A percentile compares a stretch with the other conserved stretches of the same genome.
Evolutionary conservation across 2,329 filamentous ascomycete genomes (phyloP).

Genomic region (Colletotrichum destructivum): DNA sequence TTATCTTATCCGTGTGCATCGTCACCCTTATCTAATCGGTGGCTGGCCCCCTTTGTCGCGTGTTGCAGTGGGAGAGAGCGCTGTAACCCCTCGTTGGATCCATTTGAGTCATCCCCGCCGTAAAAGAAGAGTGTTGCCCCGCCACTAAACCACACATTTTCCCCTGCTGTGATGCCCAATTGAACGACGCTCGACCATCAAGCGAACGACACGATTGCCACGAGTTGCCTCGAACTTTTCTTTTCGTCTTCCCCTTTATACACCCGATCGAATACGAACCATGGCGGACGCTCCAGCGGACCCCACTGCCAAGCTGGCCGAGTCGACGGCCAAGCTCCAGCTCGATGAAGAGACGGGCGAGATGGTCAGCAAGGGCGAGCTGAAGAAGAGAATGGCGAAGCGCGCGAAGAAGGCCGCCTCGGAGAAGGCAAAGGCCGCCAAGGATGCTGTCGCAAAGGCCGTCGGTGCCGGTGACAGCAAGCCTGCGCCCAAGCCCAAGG

Average conservation of each 20-base stretch:
- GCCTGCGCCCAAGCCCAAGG: slow-evolving; percentile 53
- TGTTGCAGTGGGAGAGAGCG: slow-evolving; percentile 14
- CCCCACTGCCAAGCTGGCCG: slow-evolving; percentile 66
- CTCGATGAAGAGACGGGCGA: slow-evolving; percentile 77
- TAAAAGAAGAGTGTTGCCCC: slow-evolving; percentile 39
- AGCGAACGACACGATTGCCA: slow-evolving; percentile 1
- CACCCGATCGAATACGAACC: slow-evolving; percentile 36
- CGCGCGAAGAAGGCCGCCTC: slow-evolving; percentile 70
- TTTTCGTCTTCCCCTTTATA: neutral
- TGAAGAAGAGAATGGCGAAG: slow-evolving; percentile 74
- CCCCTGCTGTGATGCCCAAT: slow-evolving; percentile 25
- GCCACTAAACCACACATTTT: slow-evolving; percentile 36
- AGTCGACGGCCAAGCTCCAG: slow-evolving; percentile 70
- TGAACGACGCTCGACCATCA: neutral
- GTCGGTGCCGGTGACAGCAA: slow-evolving; percentile 48
- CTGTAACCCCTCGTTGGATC: slow-evolving; percentile 36
- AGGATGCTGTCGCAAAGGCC: slow-evolving; percentile 51
- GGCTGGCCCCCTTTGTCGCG: neutral
- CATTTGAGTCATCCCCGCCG: slow-evolving; percentile 40
- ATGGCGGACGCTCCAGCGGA: slow-evolving; percentile 66
- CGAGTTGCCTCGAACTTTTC: accelerated
- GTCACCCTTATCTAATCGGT: slow-evolving; percentile 24
- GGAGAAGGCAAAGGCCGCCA: slow-evolving; percentile 65
- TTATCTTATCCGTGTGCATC: neutral
- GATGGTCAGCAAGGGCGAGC: slow-evolving; percentile 75